Evolutionary conservation across 306 rosid species (phyloP), one percentile per base, ranked within the genome.

Genomic region (Acacia crassicarpa): DNA sequence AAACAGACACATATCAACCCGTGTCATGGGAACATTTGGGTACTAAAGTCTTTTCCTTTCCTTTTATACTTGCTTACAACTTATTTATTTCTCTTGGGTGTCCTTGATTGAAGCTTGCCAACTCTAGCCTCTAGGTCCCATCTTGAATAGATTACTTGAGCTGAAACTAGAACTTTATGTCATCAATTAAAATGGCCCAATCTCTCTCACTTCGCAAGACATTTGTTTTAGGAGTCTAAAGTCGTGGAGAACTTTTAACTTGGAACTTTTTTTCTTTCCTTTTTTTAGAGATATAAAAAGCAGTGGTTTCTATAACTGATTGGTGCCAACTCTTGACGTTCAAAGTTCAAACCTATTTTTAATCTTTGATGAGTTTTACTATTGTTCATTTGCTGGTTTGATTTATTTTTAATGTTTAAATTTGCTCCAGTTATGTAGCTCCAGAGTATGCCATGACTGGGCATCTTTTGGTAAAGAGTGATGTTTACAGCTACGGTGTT

Each of bases 1-100:
- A 65, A 95, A 83, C 84, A 86, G 87, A 65, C 98, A 95, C 80
- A 91, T 95, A 86, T 93, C 98, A 4, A 95, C 99, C 41, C 94
- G 96, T 13, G 99, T 95, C 82, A 95, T 95, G 99, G 99, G 99
- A 87, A 95, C 99, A 79, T 95, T 95, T 1, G 99, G 99, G 99
- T 95, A 89, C 10, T 65, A 49, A 38, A 19, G 74, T 76, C 80
- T 82, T 82, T 46, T 79, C 56, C 56, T 67, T 58, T 16, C 19
- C 40, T 14, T 62, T 25, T 25, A 62, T 75, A 3, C 53, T 67
- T 59, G 14, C 65, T 2, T 41, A 25, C 82, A n/a, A 44, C 20
- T 33, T 63, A 61, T 69, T 43, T 68, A 54, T 49, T 46, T 46
- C n/a, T 43, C 30, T 68, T 35, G 67, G 23, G 19, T 76, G 58